Evolutionary conservation across 768 basidiomycete genomes (phyloP).

Genomic region (Boletus edulis): DNA sequence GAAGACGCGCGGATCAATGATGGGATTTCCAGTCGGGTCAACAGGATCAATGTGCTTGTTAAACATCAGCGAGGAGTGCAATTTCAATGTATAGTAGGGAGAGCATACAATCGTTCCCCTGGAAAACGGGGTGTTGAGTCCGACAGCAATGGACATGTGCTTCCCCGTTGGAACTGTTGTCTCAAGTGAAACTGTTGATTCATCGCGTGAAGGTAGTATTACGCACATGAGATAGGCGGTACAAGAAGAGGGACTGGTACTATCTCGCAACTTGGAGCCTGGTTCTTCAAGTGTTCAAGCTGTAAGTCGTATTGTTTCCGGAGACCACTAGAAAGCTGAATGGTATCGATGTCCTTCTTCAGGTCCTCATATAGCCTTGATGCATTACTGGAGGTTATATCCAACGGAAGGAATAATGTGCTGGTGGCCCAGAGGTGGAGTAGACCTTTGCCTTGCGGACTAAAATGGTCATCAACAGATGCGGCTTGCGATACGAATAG

Average conservation of each 20-base stretch:
- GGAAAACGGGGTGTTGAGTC: constrained; percentile 1
- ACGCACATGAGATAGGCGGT: neutral
- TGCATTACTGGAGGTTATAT: neutral
- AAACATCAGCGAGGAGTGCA: neutral
- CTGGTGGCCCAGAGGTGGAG: neutral
- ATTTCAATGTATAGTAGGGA: neutral
- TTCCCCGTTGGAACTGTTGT: neutral
- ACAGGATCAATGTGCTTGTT: neutral
- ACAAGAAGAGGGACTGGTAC: neutral
- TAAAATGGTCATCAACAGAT: neutral
- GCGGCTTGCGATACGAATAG: too few relatives aligned
- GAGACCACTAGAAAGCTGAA: neutral
- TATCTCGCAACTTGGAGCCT: neutral
- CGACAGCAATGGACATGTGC: neutral
- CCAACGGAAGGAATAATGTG: neutral
- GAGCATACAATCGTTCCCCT: neutral
- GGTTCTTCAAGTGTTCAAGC: neutral
- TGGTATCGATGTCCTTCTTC: neutral
- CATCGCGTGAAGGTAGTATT: too few relatives aligned
- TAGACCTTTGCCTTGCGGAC: constrained; percentile 2
- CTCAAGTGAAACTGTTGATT: too few relatives aligned
- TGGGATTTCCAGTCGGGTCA: neutral
- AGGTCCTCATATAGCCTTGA: neutral
- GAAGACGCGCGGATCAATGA: constrained; percentile 1
- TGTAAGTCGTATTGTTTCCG: constrained; percentile 3